Conservation (phyloP, 331 rosid species). For the Phaseolus coccineus region DNA sequence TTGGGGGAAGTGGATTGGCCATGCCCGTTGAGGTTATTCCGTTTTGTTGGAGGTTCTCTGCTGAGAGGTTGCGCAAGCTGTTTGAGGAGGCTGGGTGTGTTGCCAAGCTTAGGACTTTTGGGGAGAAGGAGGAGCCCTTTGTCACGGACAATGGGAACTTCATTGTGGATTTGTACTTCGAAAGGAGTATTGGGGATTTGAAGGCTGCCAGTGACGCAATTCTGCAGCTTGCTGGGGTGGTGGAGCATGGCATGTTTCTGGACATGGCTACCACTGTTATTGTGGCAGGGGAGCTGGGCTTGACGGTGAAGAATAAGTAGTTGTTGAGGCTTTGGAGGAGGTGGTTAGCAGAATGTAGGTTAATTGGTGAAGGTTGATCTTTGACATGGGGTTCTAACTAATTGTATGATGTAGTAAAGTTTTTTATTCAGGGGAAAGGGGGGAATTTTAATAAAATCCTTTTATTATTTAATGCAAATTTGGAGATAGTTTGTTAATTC, state of each 20-base stretch:
- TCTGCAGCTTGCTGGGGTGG: conserved; percentile 83
- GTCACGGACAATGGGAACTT: conserved; percentile 83
- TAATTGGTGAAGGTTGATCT: conserved; percentile 32
- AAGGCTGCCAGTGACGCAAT: conserved; percentile 74
- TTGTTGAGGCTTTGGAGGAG: neutral
- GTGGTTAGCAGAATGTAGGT: conserved; percentile 29
- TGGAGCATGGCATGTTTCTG: conserved; percentile 94
- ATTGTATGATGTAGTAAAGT: conserved; percentile 39
- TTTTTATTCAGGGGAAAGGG: conserved; percentile 17
- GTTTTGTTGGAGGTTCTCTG: conserved; percentile 82
- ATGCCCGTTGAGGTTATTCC: conserved; percentile 89
- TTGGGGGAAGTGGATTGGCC: conserved; percentile 86
- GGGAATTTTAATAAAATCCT: conserved; percentile 15
- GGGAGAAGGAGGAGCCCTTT: conserved; percentile 55
- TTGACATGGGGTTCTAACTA: conserved; percentile 43
- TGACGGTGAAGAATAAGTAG: conserved; percentile 73
- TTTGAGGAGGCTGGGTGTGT: conserved; percentile 70
- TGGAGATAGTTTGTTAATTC: conserved; percentile 38
- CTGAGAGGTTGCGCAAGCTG: conserved; percentile 57
- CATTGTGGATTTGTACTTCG: conserved; percentile 76
- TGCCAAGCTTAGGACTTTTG: conserved; percentile 65
- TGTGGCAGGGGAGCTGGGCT: conserved; percentile 87
- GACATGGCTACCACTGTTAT: conserved; percentile 91
- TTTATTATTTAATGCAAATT: conserved; percentile 34
- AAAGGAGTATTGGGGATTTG: conserved; percentile 78